These are phyloP conservation scores for Tetracentron sinense DNA, from an alignment of 164 flowering plant species.

Conservation along the genomic window DNA sequence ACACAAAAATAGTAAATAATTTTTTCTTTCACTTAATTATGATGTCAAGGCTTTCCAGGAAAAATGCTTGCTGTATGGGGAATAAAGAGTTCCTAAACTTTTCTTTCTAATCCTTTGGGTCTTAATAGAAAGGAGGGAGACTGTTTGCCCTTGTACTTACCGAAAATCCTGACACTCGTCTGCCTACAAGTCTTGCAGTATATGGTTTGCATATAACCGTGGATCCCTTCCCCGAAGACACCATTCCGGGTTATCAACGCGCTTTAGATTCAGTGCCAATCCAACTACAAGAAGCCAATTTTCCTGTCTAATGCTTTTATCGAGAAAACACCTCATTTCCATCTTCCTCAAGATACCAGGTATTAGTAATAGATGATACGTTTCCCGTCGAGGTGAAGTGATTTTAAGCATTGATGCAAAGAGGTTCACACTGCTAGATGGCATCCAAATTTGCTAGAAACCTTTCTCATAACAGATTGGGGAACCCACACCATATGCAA, in stretches of 20 bases:
- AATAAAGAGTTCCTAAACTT: no score
- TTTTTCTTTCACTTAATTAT: no score
- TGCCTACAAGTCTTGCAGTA: conserved; percentile 45
- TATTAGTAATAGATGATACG: conserved; percentile 31
- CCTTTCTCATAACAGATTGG: conserved; percentile 38
- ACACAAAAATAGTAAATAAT: no score
- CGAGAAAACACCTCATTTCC: conserved; percentile 38
- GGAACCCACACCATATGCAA: conserved; percentile 40
- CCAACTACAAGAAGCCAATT: conserved; percentile 40
- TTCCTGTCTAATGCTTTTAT: conserved; percentile 35
- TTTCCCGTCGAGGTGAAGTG: conserved; percentile 20
- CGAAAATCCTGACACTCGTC: conserved; percentile 37
- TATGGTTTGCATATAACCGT: conserved; percentile 45
- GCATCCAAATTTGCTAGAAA: conserved; percentile 44
- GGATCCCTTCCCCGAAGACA: conserved; percentile 44
- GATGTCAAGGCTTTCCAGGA: no score
- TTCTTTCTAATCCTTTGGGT: background rate
- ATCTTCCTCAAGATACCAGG: conserved; percentile 46
- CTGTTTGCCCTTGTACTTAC: background rate
- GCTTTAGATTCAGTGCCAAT: conserved; percentile 36
- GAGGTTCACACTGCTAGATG: conserved; percentile 36
- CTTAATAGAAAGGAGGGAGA: conserved; percentile 9
- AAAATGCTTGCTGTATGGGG: no score
- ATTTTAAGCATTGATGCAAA: conserved; percentile 41
- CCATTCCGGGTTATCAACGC: conserved; percentile 26